These are phyloP conservation scores for Pseudozyma sp. DNA, from an alignment of 1,284 basidiomycete species.

Conservation along the genomic window DNA sequence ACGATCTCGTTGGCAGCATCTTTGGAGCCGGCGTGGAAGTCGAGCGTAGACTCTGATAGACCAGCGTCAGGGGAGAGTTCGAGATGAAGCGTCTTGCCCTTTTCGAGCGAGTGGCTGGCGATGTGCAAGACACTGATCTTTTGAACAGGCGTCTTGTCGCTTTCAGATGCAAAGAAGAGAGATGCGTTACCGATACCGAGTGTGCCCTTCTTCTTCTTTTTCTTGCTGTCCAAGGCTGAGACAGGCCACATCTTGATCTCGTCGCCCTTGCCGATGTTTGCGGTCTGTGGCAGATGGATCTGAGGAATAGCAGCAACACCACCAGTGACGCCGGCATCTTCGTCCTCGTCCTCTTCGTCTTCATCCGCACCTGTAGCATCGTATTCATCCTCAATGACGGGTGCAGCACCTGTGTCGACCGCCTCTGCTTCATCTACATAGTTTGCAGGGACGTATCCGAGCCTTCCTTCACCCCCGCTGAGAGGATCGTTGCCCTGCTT, in stretches of 20 bases:
- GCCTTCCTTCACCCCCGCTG: conserved; percentile 51
- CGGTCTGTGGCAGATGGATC: conserved; percentile 45
- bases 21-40: conserved; percentile 63
- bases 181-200: conserved; percentile 67
- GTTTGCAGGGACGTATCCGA: conserved; percentile 66
- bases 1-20: conserved; percentile 62
- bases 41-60: conserved; percentile 41
- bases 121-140: conserved; percentile 63
- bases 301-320: conserved; percentile 45
- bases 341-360: conserved; percentile 48
- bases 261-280: conserved; percentile 56
- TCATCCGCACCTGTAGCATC: conserved; percentile 12
- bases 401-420: conserved; percentile 53
- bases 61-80: conserved; percentile 53
- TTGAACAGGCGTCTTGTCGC: conserved; percentile 66
- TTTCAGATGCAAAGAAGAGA: conserved; percentile 67
- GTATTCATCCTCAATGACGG: conserved; percentile 40
- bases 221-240: conserved; percentile 63
- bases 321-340: conserved; percentile 43
- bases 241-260: conserved; percentile 69
- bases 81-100: conserved; percentile 64
- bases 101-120: conserved; percentile 54
- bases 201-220: conserved; percentile 67
- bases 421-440: conserved; percentile 66
- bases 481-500: conserved; percentile 60